These are phyloP conservation scores for Lactuca saligna DNA, from an alignment of 129 eudicot species.

Conservation along the genomic window DNA sequence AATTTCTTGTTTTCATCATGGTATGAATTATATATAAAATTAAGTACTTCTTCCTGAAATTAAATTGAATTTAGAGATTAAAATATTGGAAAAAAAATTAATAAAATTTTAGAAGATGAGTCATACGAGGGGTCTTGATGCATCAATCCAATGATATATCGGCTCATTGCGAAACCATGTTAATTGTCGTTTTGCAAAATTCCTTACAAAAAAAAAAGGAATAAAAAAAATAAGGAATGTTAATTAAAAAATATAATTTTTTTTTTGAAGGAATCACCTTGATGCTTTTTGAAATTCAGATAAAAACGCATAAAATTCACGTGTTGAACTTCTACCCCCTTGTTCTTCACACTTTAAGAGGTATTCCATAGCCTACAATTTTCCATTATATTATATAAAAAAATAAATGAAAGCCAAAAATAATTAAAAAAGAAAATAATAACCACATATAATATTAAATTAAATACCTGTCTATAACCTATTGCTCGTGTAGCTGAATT, in stretches of 20 bases:
- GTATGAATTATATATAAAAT: conserved; percentile 60
- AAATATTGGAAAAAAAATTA: conserved; percentile 4
- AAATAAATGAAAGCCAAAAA: neutral
- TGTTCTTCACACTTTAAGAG: conserved; percentile 61
- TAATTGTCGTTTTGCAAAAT: conserved; percentile 84
- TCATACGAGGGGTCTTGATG: conserved; percentile 77
- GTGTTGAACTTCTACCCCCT: conserved; percentile 69
- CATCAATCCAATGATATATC: conserved; percentile 85
- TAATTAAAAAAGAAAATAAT: neutral
- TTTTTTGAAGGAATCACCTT: conserved; percentile 49
- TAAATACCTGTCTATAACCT: conserved; percentile 86
- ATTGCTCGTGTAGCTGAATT: conserved; percentile 98
- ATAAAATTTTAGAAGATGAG: conserved; percentile 16
- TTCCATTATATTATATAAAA: conserved; percentile 19
- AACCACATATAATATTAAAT: conserved; percentile 5
- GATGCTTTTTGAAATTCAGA: conserved; percentile 89
- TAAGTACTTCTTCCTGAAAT: conserved; percentile 72
- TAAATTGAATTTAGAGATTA: neutral
- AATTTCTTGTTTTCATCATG: conserved; percentile 44
- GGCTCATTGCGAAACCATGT: conserved; percentile 95
- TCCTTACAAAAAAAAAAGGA: conserved; percentile 46
- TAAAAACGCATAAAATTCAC: conserved; percentile 59
- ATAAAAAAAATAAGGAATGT: neutral
- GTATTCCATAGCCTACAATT: conserved; percentile 77
- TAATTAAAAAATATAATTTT: conserved; percentile 16